Evolutionary conservation across 1,284 basidiomycete genomes (phyloP), one percentile per base, ranked within the genome.

Genomic region (Coriolopsis trogii): DNA sequence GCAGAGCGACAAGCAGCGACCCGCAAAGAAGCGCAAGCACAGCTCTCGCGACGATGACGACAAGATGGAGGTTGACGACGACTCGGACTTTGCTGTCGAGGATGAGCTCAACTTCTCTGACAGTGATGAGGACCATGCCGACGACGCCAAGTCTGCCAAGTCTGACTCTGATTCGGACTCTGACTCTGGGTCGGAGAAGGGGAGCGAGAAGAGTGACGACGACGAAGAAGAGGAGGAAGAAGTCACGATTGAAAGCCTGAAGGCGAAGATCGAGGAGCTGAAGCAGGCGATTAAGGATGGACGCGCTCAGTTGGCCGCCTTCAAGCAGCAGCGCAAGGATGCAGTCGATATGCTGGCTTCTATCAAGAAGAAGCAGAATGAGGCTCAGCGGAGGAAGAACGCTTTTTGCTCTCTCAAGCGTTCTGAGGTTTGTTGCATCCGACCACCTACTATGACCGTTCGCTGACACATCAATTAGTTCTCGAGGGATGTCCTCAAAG

Each of bases 391-490:
- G 57, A 76, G 80, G 51, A 84, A 84, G 70, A 85, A 85, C 58
- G 78, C 75, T 0, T 83, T 81, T 60, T 85, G 83, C 60, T 80
- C 82, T 0, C 55, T 76, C 45, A 82, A 79, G 63, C 74, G 82
- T 5, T 82, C 80, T 6, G 79, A 82, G 69, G 81, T 81, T 47
- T 46, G 67, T n/a, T 62, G 4, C 31, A 21, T 15, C 4, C 36
- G 46, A 15, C 15, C 33, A 24, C 9, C 37, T 4, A 12, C 30
- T 3, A n/a, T 48, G 29, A 28, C 24, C n/a, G n/a, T 34, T 30
- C 7, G 40, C 38, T 49, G 21, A 37, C 53, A 40, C 41, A 33
- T 37, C 42, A 34, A 30, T 1, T 42, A 84, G 81, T 83, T 75
- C 59, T 84, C 82, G 29, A 71, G 73, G 16, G 78, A 78, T 42